phyloP scores from a whole-genome alignment of 495 filamentous ascomycete species.

The Pseudoneurospora amorphoporcata region DNA sequence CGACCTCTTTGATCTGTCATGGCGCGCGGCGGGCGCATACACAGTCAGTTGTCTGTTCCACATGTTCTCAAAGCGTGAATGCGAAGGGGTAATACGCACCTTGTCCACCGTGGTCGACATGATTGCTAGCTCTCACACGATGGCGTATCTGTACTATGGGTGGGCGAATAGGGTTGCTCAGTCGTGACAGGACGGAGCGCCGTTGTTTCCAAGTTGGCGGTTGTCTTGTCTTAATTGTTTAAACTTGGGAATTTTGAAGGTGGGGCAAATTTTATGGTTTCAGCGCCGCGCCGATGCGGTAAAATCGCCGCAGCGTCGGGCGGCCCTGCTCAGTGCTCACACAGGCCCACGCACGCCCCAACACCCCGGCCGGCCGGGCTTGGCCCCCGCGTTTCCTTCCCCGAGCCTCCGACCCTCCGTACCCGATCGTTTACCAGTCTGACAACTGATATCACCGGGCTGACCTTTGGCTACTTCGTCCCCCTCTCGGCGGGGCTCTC shows the following conservation, averaged over 20 bases:
- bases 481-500: not conserved
- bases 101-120: conserved; percentile 98
- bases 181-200: not conserved
- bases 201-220: conserved; percentile 7
- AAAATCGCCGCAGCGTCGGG: not conserved
- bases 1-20: conserved; percentile 88
- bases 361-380: not conserved
- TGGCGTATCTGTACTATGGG: not conserved
- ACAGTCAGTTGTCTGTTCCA: conserved; percentile 1
- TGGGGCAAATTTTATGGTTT: conserved; percentile 19
- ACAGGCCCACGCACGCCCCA: not conserved
- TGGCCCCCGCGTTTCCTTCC: not conserved
- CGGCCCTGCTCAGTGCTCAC: not conserved
- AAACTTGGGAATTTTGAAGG: conserved; percentile 24
- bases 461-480: not conserved
- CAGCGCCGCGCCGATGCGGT: not conserved
- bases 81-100: conserved; percentile 39
- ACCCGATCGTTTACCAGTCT: not conserved
- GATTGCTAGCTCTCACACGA: conserved; percentile 30
- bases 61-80: not conserved
- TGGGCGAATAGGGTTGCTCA: not conserved
- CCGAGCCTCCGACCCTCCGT: not conserved
- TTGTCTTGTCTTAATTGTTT: not conserved
- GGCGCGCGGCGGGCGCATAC: conserved; percentile 3
- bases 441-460: not conserved